These are phyloP conservation scores for Stagonosporopsis rhizophila DNA, from an alignment of 2,329 filamentous ascomycete genomes.

Conservation along the genomic window DNA sequence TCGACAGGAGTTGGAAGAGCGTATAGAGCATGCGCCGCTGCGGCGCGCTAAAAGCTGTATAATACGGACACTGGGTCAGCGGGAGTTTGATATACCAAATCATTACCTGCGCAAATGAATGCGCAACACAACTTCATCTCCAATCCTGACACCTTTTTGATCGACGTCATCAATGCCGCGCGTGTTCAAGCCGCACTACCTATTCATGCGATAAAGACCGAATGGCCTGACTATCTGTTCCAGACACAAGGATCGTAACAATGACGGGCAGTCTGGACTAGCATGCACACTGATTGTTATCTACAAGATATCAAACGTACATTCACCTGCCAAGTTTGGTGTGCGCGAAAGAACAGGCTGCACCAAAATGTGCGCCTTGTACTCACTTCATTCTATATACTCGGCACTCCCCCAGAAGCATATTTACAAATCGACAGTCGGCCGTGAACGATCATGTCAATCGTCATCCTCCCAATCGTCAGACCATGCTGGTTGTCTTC, in stretches of 20 bases:
- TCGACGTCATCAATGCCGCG: background rate
- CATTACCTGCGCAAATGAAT: conserved; percentile 22
- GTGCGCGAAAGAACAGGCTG: background rate
- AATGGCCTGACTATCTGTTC: too few relatives aligned
- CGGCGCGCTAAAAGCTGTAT: conserved; percentile 38
- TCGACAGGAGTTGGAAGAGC: conserved; percentile 2
- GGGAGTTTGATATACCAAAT: conserved; percentile 49
- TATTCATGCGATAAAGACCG: background rate
- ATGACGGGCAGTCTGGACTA: background rate
- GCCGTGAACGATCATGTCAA: conserved; percentile 12
- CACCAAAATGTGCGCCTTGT: background rate
- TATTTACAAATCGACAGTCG: background rate
- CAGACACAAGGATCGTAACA: background rate
- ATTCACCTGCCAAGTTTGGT: background rate
- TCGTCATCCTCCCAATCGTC: conserved; percentile 42
- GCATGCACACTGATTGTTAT: background rate
- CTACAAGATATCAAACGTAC: background rate
- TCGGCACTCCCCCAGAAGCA: background rate
- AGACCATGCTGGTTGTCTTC: conserved; percentile 34
- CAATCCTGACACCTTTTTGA: background rate
- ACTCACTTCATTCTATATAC: background rate
- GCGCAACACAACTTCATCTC: conserved; percentile 2
- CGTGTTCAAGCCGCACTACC: background rate
- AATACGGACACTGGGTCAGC: conserved; percentile 42
- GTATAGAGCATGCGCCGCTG: conserved; percentile 4